A percentile compares a stretch with the other conserved stretches of the same genome.
phyloP scores from a whole-genome alignment of 805 yeast genomes.

The Nematodospora valgi region DNA sequence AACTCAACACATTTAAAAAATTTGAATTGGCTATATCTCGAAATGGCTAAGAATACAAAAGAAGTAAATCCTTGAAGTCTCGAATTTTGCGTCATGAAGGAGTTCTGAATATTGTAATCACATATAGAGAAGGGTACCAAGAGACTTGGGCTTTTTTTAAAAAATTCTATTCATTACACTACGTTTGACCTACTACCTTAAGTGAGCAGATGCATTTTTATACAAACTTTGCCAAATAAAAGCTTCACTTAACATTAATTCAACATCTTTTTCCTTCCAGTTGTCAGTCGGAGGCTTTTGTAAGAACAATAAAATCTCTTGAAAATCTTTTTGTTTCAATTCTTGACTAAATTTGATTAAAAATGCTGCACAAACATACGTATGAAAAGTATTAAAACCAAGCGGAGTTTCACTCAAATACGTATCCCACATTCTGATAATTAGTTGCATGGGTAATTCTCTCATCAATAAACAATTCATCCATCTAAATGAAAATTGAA shows the following conservation, averaged over 20 bases:
- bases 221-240: slow-evolving; percentile 94
- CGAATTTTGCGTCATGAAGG: too few relatives aligned
- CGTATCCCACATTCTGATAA: slow-evolving; percentile 97
- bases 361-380: slow-evolving; percentile 97
- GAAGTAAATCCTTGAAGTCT: too few relatives aligned
- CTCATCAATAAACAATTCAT: slow-evolving; percentile 98
- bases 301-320: slow-evolving; percentile 85
- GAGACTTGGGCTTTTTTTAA: too few relatives aligned
- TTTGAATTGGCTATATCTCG: too few relatives aligned
- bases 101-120: too few relatives aligned
- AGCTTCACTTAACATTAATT: slow-evolving; percentile 90
- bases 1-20: too few relatives aligned
- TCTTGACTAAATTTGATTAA: slow-evolving; percentile 81
- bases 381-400: slow-evolving; percentile 90
- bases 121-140: too few relatives aligned
- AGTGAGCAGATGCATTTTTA: slow-evolving; percentile 85
- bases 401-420: slow-evolving; percentile 70
- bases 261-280: slow-evolving; percentile 90
- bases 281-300: slow-evolving; percentile 84
- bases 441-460: slow-evolving; percentile 72
- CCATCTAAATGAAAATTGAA: slow-evolving; percentile 97
- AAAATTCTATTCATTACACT: too few relatives aligned
- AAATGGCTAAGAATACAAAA: too few relatives aligned
- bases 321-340: slow-evolving; percentile 83
- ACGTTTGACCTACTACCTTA: slow-evolving; percentile 44